phyloP scores from a whole-genome alignment of 148 eudicot species.

The Pharnaceum exiguum region DNA sequence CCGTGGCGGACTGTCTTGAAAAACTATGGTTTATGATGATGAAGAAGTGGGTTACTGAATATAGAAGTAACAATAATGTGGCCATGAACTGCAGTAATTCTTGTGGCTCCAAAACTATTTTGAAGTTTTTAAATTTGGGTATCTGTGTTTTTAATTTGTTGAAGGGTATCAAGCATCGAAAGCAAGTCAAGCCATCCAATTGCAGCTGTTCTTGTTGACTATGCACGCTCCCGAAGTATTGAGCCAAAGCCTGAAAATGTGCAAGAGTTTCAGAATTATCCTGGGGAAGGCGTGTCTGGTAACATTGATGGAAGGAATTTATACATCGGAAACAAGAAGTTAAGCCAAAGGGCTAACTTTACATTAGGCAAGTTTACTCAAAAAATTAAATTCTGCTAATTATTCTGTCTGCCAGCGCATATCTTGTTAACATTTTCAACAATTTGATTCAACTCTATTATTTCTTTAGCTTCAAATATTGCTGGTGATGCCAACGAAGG shows the following conservation, averaged over 20 bases:
- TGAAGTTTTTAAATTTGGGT: neutral
- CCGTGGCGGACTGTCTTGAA: too few species aligned
- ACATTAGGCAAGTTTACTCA: constrained; percentile 30
- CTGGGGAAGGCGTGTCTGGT: constrained; percentile 92
- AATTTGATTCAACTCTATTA: neutral
- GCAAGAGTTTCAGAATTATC: constrained; percentile 71
- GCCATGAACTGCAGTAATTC: neutral
- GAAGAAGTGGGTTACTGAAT: too few species aligned
- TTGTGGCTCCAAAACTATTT: neutral
- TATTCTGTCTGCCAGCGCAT: neutral
- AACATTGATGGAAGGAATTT: constrained; percentile 59
- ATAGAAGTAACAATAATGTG: too few species aligned
- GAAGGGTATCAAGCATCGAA: constrained; percentile 90
- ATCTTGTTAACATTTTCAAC: too few species aligned
- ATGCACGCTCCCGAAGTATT: constrained; percentile 36
- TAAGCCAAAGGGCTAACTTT: constrained; percentile 66
- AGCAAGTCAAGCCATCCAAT: constrained; percentile 95
- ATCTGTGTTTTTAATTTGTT: neutral
- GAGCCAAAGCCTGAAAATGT: constrained; percentile 70
- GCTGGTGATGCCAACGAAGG: constrained; percentile 40
- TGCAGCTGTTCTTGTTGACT: constrained; percentile 72
- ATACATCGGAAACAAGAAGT: constrained; percentile 64
- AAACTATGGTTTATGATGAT: too few species aligned
- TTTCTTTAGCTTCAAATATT: constrained; percentile 34
- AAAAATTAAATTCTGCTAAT: too few species aligned